Base-by-base conservation (phyloP, 2,329 filamentous ascomycete genomes). In the Macrophomina phaseolina region DNA sequence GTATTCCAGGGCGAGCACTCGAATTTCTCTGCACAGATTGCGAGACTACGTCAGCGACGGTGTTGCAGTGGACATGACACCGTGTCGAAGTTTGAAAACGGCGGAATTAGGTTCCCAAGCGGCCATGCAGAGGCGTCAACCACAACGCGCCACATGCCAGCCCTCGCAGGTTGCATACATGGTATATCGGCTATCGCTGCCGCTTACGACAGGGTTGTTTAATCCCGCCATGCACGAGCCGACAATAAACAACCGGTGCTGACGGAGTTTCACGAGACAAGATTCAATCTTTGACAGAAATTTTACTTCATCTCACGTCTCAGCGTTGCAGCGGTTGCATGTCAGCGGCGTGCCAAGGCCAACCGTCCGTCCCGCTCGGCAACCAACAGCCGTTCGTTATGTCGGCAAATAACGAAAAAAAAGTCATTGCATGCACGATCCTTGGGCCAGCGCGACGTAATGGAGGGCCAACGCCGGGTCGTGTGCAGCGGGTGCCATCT, bases 221-320 rank as follows among this genome's bases (percentile, higher is more conserved):
- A 62, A 36, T 12, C 18, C 34, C 46, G 56, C 32, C 56, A 23
- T 45, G 38, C 28, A 18, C 23, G 23, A 58, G 23, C 55, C 55
- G 38, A 61, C 40, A 36, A 46, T 46, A n/a, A 32, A 32, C 40
- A 16, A 42, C 6, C 42, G 38, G 34, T 14, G 16, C 52, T 34
- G 52, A 28, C 34, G 52, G 58, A 23, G 45, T 32, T 48, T 45
- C 14, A 46, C 56, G n/a, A 32, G 18, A 36, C 49, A 36, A 34
- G 40, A 23, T 48, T 32, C 23, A 46, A 12, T 30, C 28, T 12
- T 48, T 48, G 56, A 23, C 56, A 48, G 30, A 48, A 34, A 23
- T 62, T 55, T 62, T 49, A 49, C 58, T 61, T 62, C 45, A 62
- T 62, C 58, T 62, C 58, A 62, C 58, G 58, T 49, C 32, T 60